These are phyloP conservation scores for Cryphonectria japonica DNA, from an alignment of 2,329 filamentous ascomycete species.

Conservation along the genomic window DNA sequence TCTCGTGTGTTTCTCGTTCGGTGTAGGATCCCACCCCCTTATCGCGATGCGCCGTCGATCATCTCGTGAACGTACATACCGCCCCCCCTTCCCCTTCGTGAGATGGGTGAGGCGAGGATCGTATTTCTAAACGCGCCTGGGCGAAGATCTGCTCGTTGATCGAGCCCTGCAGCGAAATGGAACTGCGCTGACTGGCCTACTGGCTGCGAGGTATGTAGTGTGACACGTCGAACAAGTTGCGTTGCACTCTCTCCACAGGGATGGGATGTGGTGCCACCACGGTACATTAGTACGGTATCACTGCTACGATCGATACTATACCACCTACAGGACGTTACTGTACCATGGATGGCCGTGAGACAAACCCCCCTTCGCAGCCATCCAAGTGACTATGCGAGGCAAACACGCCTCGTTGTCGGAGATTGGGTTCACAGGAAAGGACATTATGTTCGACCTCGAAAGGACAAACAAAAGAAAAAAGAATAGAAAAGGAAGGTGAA, in stretches of 20 bases:
- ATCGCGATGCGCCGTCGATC: constrained; percentile 1
- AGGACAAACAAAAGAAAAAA: not conserved
- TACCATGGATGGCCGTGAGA: not conserved
- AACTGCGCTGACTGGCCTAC: not conserved
- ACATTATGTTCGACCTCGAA: not conserved
- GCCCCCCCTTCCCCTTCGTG: not conserved
- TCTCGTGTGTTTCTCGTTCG: not conserved
- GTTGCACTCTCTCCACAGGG: not conserved
- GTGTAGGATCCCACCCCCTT: not conserved
- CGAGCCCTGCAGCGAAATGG: not conserved
- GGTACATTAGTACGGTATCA: not conserved
- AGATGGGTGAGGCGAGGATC: not conserved
- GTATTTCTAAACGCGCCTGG: not conserved
- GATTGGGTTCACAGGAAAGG: not conserved
- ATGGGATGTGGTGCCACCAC: not conserved
- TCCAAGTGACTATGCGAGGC: not conserved
- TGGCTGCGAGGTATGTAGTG: not conserved
- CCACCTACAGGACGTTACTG: not conserved
- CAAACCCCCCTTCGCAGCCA: not conserved
- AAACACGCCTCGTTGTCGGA: not conserved
- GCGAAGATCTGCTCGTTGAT: not conserved
- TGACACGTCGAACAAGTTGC: not conserved
- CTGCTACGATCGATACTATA: not conserved
- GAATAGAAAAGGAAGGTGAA: not conserved
- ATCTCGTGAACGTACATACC: not conserved